These are phyloP conservation scores for Glycine latifolia DNA, from an alignment of 306 rosid genomes.

Conservation along the genomic window DNA sequence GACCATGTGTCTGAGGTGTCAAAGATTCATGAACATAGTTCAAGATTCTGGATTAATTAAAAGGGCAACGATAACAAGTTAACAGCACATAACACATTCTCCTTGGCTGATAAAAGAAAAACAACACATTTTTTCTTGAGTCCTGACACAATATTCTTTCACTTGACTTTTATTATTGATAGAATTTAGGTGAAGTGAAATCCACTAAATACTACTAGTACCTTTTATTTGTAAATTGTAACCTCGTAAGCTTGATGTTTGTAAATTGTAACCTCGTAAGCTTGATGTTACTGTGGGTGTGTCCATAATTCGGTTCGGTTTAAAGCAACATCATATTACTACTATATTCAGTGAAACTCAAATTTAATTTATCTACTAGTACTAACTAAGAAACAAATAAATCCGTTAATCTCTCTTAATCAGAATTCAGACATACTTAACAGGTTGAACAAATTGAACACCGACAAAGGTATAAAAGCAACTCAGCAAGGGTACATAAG, in stretches of 20 bases:
- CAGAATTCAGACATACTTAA: not conserved
- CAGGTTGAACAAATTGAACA: constrained; percentile 28
- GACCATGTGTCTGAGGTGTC: constrained; percentile 1
- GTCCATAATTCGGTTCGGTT: too few species aligned
- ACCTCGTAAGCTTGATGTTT: too few species aligned
- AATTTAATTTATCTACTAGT: not conserved
- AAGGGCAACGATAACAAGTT: not conserved
- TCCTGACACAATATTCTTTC: not conserved
- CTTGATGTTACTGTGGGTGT: too few species aligned
- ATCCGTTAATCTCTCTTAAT: not conserved
- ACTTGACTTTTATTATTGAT: not conserved
- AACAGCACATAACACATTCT: too few species aligned
- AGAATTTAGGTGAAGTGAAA: not conserved
- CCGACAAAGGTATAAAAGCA: constrained; percentile 33
- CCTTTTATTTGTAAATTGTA: too few species aligned
- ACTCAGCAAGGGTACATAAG: constrained; percentile 23
- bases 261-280: too few species aligned
- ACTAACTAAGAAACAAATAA: not conserved
- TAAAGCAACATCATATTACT: too few species aligned
- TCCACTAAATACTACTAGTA: too few species aligned
- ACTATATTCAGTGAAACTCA: not conserved
- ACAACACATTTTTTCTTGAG: too few species aligned
- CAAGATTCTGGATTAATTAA: not conserved
- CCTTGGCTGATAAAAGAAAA: too few species aligned
- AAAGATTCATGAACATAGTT: constrained; percentile 1